These are phyloP conservation scores for Musa schizocarpa DNA, from an alignment of 176 grass and related monocot species.

Conservation along the genomic window DNA sequence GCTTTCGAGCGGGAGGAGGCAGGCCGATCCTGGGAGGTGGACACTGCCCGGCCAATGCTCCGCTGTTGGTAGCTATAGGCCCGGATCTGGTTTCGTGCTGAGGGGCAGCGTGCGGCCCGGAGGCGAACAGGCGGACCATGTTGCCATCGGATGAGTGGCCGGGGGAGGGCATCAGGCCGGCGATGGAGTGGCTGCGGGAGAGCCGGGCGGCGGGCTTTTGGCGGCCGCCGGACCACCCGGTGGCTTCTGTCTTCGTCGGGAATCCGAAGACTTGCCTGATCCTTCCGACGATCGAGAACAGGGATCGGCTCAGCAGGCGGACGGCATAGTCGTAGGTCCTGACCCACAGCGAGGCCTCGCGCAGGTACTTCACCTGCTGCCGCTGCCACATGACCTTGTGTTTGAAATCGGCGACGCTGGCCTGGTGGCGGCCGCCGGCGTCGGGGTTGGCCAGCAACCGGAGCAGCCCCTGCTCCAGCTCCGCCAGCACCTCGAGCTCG, in stretches of 20 bases:
- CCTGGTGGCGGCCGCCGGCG: not conserved
- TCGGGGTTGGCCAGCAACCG: slow-evolving; percentile 6
- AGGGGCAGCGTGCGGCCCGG: not conserved
- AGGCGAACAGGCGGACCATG: not conserved
- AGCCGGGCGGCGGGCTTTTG: slow-evolving; percentile 9
- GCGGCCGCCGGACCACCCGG: not conserved
- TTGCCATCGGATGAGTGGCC: slow-evolving; percentile 37
- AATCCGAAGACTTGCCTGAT: slow-evolving; percentile 43
- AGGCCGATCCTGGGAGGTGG: slow-evolving; percentile 6
- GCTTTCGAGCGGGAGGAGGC: slow-evolving; percentile 16
- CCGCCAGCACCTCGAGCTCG: slow-evolving; percentile 66
- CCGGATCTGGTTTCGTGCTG: slow-evolving; percentile 2
- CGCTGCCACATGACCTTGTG: slow-evolving; percentile 46
- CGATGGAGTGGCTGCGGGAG: slow-evolving; percentile 41
- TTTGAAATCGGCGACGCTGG: slow-evolving; percentile 17
- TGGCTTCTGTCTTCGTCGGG: not conserved
- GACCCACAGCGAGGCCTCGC: slow-evolving; percentile 52
- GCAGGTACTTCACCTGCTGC: slow-evolving; percentile 55
- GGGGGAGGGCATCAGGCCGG: slow-evolving; percentile 19
- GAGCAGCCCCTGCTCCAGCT: slow-evolving; percentile 52
- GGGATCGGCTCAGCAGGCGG: slow-evolving; percentile 50
- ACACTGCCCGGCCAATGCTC: slow-evolving; percentile 4
- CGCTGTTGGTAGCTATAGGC: not conserved
- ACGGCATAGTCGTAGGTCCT: slow-evolving; percentile 60
- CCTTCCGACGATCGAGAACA: slow-evolving; percentile 61